These are phyloP conservation scores for Davidsoniella eucalypti DNA, from an alignment of 2,329 filamentous ascomycete genomes.

Conservation along the genomic window DNA sequence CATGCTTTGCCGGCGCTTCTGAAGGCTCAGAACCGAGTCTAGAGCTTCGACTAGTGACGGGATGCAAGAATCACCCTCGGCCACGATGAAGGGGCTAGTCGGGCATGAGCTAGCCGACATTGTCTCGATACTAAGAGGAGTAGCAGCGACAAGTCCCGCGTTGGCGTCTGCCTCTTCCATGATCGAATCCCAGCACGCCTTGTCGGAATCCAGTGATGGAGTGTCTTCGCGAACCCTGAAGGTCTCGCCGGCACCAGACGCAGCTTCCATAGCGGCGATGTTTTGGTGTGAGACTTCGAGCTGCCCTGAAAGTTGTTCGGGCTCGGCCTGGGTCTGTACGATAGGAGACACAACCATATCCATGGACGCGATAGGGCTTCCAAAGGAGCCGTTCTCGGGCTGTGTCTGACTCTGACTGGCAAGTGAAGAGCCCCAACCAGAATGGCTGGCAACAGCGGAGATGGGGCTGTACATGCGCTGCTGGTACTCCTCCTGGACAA, in stretches of 20 bases:
- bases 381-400: no score
- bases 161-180: background rate
- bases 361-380: no score
- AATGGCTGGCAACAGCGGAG: background rate
- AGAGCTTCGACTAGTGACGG: background rate
- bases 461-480: constrained; percentile 7
- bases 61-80: background rate
- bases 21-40: background rate
- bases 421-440: no score
- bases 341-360: no score
- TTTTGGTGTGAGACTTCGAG: background rate
- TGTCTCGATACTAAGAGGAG: background rate
- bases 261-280: background rate
- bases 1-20: constrained; percentile 11
- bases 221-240: constrained; percentile 1
- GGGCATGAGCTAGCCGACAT: constrained; percentile 9
- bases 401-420: no score
- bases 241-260: background rate
- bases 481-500: constrained; percentile 9
- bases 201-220: constrained; percentile 7
- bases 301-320: background rate
- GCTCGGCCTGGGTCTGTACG: no score
- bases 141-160: background rate
- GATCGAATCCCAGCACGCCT: constrained; percentile 4
- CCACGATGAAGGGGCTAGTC: constrained; percentile 6